phyloP scores from a whole-genome alignment of 2,329 filamentous ascomycete genomes.

The Beauveria caledonica region DNA sequence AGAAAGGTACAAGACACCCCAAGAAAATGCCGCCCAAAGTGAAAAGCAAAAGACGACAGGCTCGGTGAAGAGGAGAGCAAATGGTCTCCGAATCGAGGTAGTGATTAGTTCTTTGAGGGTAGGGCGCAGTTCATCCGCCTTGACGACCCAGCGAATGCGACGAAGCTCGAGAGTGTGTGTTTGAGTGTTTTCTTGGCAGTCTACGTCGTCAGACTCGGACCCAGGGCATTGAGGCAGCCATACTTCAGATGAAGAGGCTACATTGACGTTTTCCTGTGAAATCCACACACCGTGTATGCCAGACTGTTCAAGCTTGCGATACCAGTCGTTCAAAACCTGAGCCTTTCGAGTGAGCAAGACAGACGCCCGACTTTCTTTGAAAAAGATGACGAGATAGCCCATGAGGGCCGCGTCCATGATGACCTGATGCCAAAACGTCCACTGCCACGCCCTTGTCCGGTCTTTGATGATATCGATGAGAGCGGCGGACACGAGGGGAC shows the following conservation, averaged over 20 bases:
- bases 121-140: conserved; percentile 66
- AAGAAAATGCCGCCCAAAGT: conserved; percentile 82
- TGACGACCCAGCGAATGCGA: conserved; percentile 72
- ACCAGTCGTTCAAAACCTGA: conserved; percentile 65
- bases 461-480: conserved; percentile 53
- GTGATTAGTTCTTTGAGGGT: conserved; percentile 61
- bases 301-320: conserved; percentile 59
- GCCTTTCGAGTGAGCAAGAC: conserved; percentile 75
- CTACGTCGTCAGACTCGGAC: conserved; percentile 5
- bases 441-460: conserved; percentile 55
- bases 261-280: not conserved
- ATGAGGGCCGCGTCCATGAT: conserved; percentile 57
- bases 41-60: conserved; percentile 81
- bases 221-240: not conserved
- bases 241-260: not conserved
- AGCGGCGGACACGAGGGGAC: conserved; percentile 63
- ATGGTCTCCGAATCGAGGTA: conserved; percentile 68
- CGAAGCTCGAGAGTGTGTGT: conserved; percentile 12
- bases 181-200: not conserved
- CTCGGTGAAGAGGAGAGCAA: conserved; percentile 67
- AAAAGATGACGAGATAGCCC: conserved; percentile 56
- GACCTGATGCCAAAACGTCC: conserved; percentile 82
- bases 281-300: conserved; percentile 48
- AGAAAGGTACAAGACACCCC: conserved; percentile 81
- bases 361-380: conserved; percentile 74